Conservation (phyloP, 179 eudicot genomes). For the Spinacia oleracea region DNA sequence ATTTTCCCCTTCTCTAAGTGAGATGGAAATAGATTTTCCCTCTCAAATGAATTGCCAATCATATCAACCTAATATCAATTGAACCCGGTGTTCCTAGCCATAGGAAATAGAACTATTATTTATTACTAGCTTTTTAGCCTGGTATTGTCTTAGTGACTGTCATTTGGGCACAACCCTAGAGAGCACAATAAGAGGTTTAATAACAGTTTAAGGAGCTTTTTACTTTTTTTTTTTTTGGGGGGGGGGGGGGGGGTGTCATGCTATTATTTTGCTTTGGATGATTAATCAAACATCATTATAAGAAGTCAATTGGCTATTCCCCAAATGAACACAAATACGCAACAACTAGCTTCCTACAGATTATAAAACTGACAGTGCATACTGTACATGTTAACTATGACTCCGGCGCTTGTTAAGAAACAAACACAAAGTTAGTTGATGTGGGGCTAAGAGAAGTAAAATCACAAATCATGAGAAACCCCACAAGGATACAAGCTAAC, state of each 20-base stretch:
- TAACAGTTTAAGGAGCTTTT: too few relatives aligned
- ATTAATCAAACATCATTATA: neutral
- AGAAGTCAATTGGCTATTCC: neutral
- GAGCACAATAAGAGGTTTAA: neutral
- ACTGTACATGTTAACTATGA: neutral
- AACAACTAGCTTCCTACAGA: neutral
- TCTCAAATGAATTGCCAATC: neutral
- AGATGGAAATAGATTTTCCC: neutral
- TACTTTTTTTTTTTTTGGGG: too few relatives aligned
- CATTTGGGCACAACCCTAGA: neutral
- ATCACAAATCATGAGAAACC: neutral
- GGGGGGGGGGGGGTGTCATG: neutral
- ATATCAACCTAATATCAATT: neutral
- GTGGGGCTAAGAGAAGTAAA: neutral
- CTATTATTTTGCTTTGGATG: neutral
- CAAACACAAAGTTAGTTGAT: neutral
- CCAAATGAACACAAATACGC: neutral
- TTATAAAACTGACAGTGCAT: neutral
- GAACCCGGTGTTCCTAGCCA: neutral
- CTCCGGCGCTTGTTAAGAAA: neutral
- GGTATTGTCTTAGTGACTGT: neutral
- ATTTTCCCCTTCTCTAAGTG: neutral
- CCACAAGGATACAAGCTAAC: neutral
- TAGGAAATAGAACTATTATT: neutral
- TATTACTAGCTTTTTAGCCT: neutral